Conservation (phyloP, 768 basidiomycete genomes). For the Phanerochaete carnosa region DNA sequence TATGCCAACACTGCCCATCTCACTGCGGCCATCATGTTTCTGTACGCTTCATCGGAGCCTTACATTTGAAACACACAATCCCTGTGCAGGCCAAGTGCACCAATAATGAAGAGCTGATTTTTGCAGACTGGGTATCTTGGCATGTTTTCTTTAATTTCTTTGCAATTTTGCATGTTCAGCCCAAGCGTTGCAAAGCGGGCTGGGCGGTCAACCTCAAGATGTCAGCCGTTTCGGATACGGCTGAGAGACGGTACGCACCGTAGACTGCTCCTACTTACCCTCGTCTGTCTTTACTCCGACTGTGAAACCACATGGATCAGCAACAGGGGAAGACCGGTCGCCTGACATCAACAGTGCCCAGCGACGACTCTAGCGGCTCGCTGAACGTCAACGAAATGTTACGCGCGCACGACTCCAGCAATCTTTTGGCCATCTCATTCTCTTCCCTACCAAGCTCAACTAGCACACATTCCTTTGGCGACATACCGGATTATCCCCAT, state of each 20-base stretch:
- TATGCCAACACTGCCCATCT: background rate
- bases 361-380: background rate
- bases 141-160: background rate
- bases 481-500: conserved; percentile 10
- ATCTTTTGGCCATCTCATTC: conserved; percentile 22
- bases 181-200: background rate
- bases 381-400: background rate
- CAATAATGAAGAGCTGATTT: background rate
- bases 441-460: conserved; percentile 14
- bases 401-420: background rate
- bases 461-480: conserved; percentile 22
- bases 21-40: background rate
- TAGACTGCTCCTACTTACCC: background rate
- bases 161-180: too few relatives aligned
- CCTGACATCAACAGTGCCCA: background rate
- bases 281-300: background rate
- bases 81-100: background rate
- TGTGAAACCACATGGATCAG: background rate
- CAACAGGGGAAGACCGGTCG: background rate
- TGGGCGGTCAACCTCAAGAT: background rate
- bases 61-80: background rate
- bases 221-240: background rate
- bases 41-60: background rate
- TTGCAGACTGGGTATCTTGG: background rate
- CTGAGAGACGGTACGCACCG: background rate